phyloP scores from a whole-genome alignment of 345 rosid genomes.

The Brassica incana region DNA sequence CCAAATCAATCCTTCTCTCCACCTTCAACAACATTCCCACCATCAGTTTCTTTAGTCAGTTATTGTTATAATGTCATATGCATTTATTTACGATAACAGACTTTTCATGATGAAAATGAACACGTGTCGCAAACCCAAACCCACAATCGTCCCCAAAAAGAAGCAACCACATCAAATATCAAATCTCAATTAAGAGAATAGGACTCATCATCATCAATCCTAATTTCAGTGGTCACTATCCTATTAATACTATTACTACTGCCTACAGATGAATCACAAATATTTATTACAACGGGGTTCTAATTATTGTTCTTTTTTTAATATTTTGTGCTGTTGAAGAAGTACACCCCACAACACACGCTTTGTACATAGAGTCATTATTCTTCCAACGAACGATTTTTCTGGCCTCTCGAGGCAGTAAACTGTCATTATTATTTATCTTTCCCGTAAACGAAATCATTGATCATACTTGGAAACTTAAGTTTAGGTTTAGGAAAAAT shows the following conservation, averaged over 20 bases:
- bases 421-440: conserved; percentile 32
- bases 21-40: conserved; percentile 61
- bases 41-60: conserved; percentile 39
- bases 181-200: conserved; percentile 31
- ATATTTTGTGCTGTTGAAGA: conserved; percentile 23
- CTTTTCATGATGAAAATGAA: conserved; percentile 51
- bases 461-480: conserved; percentile 22
- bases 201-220: conserved; percentile 34
- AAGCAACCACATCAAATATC: conserved; percentile 38
- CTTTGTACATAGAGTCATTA: conserved; percentile 38
- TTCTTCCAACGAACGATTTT: conserved; percentile 38
- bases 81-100: conserved; percentile 30
- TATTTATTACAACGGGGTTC: conserved; percentile 8
- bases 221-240: conserved; percentile 37
- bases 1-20: conserved; percentile 92
- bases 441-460: conserved; percentile 38
- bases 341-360: conserved; percentile 43
- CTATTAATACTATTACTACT: conserved; percentile 34
- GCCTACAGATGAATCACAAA: conserved; percentile 33
- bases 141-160: conserved; percentile 27
- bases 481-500: conserved; percentile 14
- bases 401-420: conserved; percentile 23
- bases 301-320: conserved; percentile 5
- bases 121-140: conserved; percentile 51
- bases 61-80: not conserved